Base-by-base conservation (phyloP, 1,284 basidiomycete genomes). In the Malassezia brasiliensis region DNA sequence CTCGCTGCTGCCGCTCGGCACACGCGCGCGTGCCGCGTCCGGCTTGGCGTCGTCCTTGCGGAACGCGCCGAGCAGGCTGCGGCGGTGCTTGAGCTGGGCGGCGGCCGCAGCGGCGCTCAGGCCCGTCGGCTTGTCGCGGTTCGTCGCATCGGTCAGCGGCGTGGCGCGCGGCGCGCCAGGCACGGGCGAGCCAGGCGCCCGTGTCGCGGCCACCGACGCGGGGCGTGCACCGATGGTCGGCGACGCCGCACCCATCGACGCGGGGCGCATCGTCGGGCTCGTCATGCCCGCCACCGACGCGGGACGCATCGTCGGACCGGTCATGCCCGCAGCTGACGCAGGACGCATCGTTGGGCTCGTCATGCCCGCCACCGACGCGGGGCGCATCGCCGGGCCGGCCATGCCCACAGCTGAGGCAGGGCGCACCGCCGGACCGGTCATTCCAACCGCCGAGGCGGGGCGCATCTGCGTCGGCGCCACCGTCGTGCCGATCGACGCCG, bases 81-180 rank as follows among this genome's bases (percentile, higher is more conserved):
- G 49, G 5, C 49, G 49, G 35, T 31, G 47, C 41, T 50, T 50
- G 31, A 42, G 35, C 28, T 41, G 49, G 17, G 34, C 30, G 20
- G 25, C 38, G 5, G 47, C 47, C 5, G 34, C 47, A 14, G 47
- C 47, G 10, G 45, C 45, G 45, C 45, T 28, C 2, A 47, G 30
- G 2, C 45, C 45, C 7, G 45, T 47, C 20, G 45, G 45, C 30
- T 36, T 32, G 20, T 47, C 31, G 32, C 42, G 42, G 32, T 45
- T 45, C 28, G 28, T 28, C 17, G 19, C 25, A 19, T 31, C 44
- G 28, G 25, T 9, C 30, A 28, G 17, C 7, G 44, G 30, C 34
- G 44, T 5, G 17, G n/a, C 9, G 37, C 25, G 37, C 37, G 15
- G 3, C 25, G 25, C 25, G 25, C 25, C 25, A 7, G 25, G 25